Conservation (phyloP, 2,329 filamentous ascomycete species). For the Colletotrichum agaves region DNA sequence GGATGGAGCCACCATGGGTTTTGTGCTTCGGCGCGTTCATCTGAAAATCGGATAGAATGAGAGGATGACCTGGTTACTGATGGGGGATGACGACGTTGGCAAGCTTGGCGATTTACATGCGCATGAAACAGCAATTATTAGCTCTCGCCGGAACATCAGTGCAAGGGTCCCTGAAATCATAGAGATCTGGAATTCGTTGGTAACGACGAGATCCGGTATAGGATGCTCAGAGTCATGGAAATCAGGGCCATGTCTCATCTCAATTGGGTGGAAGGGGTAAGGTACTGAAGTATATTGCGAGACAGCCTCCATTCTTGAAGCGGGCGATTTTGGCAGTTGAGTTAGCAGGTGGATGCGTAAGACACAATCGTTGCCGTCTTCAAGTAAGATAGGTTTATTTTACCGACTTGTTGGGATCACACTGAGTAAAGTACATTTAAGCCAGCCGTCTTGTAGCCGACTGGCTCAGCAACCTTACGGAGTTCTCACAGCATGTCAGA, state of each 20-base stretch:
- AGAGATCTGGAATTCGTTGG: background rate
- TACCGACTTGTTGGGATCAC: background rate
- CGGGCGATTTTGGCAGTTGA: background rate
- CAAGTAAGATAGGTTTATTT: background rate
- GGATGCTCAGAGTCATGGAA: conserved; percentile 10
- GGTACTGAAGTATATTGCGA: conserved; percentile 12
- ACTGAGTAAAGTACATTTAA: background rate
- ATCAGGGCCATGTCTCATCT: conserved; percentile 7
- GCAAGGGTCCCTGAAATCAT: background rate
- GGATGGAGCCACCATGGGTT: conserved; percentile 9
- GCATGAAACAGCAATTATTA: background rate
- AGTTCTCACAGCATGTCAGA: background rate
- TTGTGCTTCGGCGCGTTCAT: conserved; percentile 21
- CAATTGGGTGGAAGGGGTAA: conserved; percentile 2
- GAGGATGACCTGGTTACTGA: conserved; percentile 4
- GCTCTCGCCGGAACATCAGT: background rate
- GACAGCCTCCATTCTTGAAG: conserved; percentile 13
- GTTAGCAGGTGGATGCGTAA: background rate
- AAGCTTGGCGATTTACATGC: background rate
- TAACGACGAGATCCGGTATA: background rate
- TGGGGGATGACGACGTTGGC: background rate
- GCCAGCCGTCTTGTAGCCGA: conserved; percentile 9
- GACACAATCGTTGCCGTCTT: background rate
- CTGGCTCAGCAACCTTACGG: conserved; percentile 16
- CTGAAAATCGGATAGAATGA: conserved; percentile 16